A percentile compares a stretch with the other conserved stretches of the same genome.
Conservation (phyloP, 1,139 yeast species). For the Zygosaccharomyces pseudobailii region DNA sequence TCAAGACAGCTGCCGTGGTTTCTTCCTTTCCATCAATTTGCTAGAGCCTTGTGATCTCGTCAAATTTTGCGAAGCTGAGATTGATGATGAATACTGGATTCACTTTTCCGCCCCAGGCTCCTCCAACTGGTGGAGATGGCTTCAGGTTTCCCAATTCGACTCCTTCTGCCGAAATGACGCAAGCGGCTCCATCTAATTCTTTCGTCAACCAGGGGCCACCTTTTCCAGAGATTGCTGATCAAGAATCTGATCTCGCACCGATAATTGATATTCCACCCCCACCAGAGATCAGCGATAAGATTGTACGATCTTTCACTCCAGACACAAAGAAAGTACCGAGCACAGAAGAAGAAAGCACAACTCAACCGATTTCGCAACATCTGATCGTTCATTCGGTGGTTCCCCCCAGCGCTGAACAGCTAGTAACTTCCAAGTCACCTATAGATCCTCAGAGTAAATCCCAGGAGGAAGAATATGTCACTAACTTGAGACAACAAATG, state of each 20-base stretch:
- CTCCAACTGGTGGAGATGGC: conserved; percentile 3
- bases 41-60: background rate
- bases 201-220: background rate
- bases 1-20: background rate
- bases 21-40: background rate
- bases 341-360: background rate
- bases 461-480: conserved; percentile 24
- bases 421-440: conserved; percentile 6
- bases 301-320: background rate
- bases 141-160: conserved; percentile 13
- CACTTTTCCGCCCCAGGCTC: conserved; percentile 18
- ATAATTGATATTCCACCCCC: conserved; percentile 17
- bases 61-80: background rate
- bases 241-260: conserved; percentile 4
- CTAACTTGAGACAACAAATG: conserved; percentile 39
- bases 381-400: conserved; percentile 7
- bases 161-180: background rate
- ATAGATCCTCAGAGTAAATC: conserved; percentile 17
- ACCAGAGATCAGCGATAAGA: conserved; percentile 8
- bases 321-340: background rate
- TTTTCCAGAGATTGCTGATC: background rate
- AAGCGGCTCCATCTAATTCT: background rate
- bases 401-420: conserved; percentile 4
- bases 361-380: conserved; percentile 1
- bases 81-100: conserved; percentile 19